Percentiles rank a stretch among this genome's conserved stretches.
phyloP scores from a whole-genome alignment of 2,329 filamentous ascomycete species.

The Stagonosporopsis rhizophila region DNA sequence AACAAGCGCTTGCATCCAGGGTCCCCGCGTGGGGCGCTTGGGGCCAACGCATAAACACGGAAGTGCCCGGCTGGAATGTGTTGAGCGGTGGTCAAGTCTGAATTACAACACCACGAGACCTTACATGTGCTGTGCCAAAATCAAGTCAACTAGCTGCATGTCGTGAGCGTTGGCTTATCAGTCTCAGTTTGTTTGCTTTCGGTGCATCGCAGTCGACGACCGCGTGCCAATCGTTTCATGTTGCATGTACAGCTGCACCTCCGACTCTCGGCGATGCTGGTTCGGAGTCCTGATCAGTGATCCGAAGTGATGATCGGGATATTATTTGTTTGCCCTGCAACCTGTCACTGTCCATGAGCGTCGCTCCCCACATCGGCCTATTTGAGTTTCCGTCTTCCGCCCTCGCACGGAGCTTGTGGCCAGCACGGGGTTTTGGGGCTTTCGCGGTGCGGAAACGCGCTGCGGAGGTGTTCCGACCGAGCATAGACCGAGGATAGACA shows the following conservation, averaged over 20 bases:
- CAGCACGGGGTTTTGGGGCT: not conserved
- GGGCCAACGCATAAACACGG: constrained; percentile 3
- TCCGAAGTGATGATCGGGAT: no score
- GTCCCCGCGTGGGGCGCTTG: not conserved
- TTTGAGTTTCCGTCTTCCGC: not conserved
- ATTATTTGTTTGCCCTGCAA: no score
- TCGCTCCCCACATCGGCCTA: not conserved
- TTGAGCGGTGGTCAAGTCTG: not conserved
- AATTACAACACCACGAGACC: constrained; percentile 3
- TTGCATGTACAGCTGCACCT: not conserved
- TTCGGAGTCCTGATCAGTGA: not conserved
- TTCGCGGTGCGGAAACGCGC: not conserved
- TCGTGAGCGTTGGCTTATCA: not conserved
- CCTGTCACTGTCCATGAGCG: no score
- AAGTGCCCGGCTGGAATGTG: not conserved
- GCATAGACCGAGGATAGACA: constrained; percentile 9
- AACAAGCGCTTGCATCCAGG: not conserved
- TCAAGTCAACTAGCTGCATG: not conserved
- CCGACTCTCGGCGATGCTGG: constrained; percentile 3
- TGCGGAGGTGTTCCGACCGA: constrained; percentile 22
- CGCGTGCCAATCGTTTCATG: not conserved
- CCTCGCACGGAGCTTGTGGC: not conserved
- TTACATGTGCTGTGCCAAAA: not conserved
- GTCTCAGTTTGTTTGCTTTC: not conserved
- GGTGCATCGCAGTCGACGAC: not conserved